Evolutionary conservation across 2,329 filamentous ascomycete species (phyloP).

Genomic region (Annulohypoxylon truncatum): DNA sequence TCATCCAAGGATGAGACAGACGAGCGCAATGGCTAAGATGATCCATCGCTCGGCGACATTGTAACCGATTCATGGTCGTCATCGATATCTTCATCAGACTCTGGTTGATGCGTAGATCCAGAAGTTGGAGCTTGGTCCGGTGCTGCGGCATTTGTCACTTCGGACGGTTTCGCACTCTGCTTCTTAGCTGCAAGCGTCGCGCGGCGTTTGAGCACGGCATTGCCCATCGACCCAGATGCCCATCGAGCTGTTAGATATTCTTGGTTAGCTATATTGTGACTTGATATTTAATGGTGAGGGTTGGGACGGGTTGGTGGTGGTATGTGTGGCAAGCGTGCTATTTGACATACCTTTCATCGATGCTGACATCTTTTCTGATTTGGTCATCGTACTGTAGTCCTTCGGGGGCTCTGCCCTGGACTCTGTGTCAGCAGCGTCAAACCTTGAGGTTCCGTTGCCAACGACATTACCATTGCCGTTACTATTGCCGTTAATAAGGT

Average conservation of each 20-base stretch:
- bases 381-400: constrained; percentile 71
- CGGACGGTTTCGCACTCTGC: constrained; percentile 53
- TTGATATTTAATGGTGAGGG: not conserved
- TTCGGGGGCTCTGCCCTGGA: constrained; percentile 54
- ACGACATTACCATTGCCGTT: constrained; percentile 24
- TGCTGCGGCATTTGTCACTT: not conserved
- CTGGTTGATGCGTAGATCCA: not conserved
- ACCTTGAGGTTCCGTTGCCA: constrained; percentile 47
- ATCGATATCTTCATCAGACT: not conserved
- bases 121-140: constrained; percentile 28
- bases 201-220: constrained; percentile 70
- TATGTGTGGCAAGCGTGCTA: not conserved
- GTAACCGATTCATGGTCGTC: constrained; percentile 2
- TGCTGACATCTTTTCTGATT: constrained; percentile 74
- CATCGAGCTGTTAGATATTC: constrained; percentile 62
- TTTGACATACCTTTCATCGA: constrained; percentile 70
- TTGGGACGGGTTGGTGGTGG: not conserved
- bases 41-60: constrained; percentile 7
- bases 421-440: constrained; percentile 30
- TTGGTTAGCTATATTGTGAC: constrained; percentile 43
- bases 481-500: constrained; percentile 16
- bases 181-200: constrained; percentile 71
- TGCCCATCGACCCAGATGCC: constrained; percentile 70
- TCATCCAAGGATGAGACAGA: not conserved
- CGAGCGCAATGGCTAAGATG: not conserved